Percentiles rank a stretch among this genome's conserved stretches.
Conservation (phyloP, 148 eudicot genomes). For the Selenicereus undatus region DNA sequence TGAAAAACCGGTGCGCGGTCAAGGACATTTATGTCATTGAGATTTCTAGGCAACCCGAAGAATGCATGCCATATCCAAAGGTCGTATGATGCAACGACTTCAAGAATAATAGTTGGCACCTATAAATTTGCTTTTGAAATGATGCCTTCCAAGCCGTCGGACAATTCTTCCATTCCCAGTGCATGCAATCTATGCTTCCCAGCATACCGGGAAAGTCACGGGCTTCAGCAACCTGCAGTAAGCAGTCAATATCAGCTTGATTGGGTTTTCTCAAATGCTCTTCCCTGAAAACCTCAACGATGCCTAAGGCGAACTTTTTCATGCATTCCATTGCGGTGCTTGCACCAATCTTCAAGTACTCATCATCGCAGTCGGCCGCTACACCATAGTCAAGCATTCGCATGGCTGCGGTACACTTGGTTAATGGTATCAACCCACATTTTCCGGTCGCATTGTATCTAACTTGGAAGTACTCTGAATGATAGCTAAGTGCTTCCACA, state of each 20-base stretch:
- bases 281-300: not conserved
- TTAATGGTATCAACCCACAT: not conserved
- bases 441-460: not conserved
- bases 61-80: conserved; percentile 17
- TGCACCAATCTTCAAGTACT: not conserved
- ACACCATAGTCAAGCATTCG: not conserved
- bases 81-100: conserved; percentile 11
- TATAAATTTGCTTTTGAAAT: not conserved
- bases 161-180: conserved; percentile 1
- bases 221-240: not conserved
- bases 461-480: not conserved
- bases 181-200: conserved; percentile 15
- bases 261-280: not conserved
- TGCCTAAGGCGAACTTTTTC: not conserved
- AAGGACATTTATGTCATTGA: conserved; percentile 3
- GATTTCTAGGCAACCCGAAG: not conserved
- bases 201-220: conserved; percentile 5
- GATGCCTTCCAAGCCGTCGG: not conserved
- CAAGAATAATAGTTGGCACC: not conserved
- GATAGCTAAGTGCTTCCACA: not conserved
- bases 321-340: not conserved
- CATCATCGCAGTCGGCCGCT: not conserved
- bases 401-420: not conserved
- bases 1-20: conserved; percentile 3
- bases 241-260: not conserved